A percentile compares a stretch with the other conserved stretches of the same genome.
These are phyloP conservation scores for Diplocarpon mali DNA, from an alignment of 2,329 filamentous ascomycete genomes.

Conservation along the genomic window DNA sequence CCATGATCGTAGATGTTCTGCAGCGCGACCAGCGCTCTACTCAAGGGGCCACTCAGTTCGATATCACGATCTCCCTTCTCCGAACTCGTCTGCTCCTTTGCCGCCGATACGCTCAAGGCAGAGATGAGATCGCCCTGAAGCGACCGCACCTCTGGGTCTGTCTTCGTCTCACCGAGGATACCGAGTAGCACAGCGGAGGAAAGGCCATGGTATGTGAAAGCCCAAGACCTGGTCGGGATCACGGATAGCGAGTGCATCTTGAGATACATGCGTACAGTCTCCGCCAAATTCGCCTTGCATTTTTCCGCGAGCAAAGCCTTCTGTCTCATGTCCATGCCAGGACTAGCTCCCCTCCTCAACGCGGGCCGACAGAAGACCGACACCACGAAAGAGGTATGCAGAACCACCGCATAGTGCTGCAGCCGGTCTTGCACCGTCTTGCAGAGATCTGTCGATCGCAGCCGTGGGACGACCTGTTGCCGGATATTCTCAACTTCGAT, in stretches of 20 bases:
- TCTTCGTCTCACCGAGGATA: constrained; percentile 51
- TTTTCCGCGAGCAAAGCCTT: constrained; percentile 44
- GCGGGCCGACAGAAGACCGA: constrained; percentile 55
- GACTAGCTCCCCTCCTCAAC: constrained; percentile 37
- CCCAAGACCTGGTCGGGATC: constrained; percentile 56
- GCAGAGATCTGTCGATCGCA: constrained; percentile 50
- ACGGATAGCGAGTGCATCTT: constrained; percentile 58
- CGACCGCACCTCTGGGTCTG: constrained; percentile 50
- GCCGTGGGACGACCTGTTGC: constrained; percentile 39
- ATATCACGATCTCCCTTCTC: constrained; percentile 23
- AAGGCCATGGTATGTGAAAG: constrained; percentile 56
- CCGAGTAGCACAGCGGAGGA: constrained; percentile 54
- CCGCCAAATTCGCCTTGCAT: constrained; percentile 51
- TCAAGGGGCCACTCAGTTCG: constrained; percentile 40
- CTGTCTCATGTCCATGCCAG: constrained; percentile 40
- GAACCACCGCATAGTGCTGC: constrained; percentile 52
- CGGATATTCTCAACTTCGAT: constrained; percentile 31
- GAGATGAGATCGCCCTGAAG: constrained; percentile 54
- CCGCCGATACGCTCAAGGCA: constrained; percentile 51
- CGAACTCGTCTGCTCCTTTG: constrained; percentile 38
- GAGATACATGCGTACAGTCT: constrained; percentile 58
- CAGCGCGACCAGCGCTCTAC: constrained; percentile 47
- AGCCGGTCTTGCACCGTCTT: constrained; percentile 52
- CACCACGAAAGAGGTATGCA: constrained; percentile 54
- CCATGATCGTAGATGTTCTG: constrained; percentile 59